Evolutionary conservation across 306 rosid species (phyloP).

Genomic region (Hippophae rhamnoides): DNA sequence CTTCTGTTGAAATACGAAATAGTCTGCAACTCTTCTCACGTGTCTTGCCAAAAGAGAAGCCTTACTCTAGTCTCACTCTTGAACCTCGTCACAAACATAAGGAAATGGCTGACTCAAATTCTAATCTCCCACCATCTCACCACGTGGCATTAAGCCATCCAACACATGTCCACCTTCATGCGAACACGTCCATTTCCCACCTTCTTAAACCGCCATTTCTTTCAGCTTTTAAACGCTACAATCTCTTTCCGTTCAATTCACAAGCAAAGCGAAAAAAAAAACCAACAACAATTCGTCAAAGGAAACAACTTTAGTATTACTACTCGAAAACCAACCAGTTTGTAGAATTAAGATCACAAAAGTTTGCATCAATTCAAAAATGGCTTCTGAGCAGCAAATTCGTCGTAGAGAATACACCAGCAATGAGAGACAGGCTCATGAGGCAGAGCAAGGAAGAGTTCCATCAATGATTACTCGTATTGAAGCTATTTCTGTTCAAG

Average conservation of each 20-base stretch:
- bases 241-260: background rate
- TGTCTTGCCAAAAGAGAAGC: too few species aligned
- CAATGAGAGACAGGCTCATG: slow-evolving; percentile 25
- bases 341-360: too few species aligned
- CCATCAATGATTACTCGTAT: slow-evolving; percentile 48
- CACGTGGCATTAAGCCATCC: slow-evolving; percentile 29
- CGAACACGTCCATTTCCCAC: slow-evolving; percentile 25
- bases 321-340: too few species aligned
- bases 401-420: slow-evolving; percentile 35
- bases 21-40: too few species aligned
- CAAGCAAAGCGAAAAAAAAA: slow-evolving; percentile 1
- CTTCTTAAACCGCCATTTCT: slow-evolving; percentile 27
- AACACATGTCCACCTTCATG: slow-evolving; percentile 42
- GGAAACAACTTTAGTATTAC: too few species aligned
- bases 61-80: too few species aligned
- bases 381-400: slow-evolving; percentile 50
- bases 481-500: slow-evolving; percentile 35
- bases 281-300: background rate
- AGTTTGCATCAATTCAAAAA: background rate
- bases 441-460: slow-evolving; percentile 34
- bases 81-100: too few species aligned
- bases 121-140: slow-evolving; percentile 1
- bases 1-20: too few species aligned
- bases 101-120: slow-evolving; percentile 21
- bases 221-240: background rate